Percentiles rank a stretch among this genome's conserved stretches.
These are phyloP conservation scores for Penicillium soppii DNA, from an alignment of 495 filamentous ascomycete species.

Conservation along the genomic window DNA sequence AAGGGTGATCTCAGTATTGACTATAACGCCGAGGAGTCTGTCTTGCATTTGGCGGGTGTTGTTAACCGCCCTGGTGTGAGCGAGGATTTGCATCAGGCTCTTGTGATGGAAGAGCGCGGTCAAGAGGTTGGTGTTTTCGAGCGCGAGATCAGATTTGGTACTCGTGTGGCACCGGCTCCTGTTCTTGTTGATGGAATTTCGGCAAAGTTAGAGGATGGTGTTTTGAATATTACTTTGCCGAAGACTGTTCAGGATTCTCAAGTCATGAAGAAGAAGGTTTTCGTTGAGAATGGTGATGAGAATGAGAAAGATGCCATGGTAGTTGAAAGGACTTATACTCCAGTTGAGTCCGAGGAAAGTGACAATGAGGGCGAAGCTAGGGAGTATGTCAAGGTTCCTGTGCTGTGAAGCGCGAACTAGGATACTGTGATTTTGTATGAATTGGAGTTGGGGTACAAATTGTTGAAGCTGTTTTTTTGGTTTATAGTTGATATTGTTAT, in stretches of 20 bases:
- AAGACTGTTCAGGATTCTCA: conserved; percentile 52
- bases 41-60: conserved; percentile 66
- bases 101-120: conserved; percentile 61
- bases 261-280: conserved; percentile 22
- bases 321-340: conserved; percentile 21
- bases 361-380: conserved; percentile 24
- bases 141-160: conserved; percentile 61
- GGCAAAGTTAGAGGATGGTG: conserved; percentile 70
- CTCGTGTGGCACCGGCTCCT: conserved; percentile 53
- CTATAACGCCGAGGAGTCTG: conserved; percentile 66
- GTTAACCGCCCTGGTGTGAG: conserved; percentile 64
- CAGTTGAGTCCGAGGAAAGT: conserved; percentile 20
- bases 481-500: neutral
- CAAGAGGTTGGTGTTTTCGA: conserved; percentile 70
- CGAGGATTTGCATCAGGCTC: conserved; percentile 66
- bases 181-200: conserved; percentile 64
- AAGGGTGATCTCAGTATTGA: conserved; percentile 75
- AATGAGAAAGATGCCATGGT: conserved; percentile 23
- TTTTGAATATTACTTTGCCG: conserved; percentile 65
- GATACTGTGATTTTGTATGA: neutral
- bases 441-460: neutral
- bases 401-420: conserved; percentile 11
- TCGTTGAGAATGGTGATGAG: conserved; percentile 19
- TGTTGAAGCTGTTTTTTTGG: neutral
- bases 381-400: conserved; percentile 34